phyloP scores from a whole-genome alignment of 2,329 filamentous ascomycete species.

The Apiospora hydei region DNA sequence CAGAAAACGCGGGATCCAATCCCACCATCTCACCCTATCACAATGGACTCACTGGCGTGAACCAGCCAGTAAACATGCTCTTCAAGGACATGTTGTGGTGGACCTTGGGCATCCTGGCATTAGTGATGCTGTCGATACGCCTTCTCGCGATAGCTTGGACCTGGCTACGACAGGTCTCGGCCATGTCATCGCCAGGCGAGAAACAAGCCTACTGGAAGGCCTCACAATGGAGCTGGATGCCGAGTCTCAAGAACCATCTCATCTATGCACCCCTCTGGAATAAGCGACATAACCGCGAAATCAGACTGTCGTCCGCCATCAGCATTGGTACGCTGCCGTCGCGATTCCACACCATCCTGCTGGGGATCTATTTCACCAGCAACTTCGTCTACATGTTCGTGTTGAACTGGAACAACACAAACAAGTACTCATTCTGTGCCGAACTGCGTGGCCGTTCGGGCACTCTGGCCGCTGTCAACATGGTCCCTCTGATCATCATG shows the following conservation, averaged over 20 bases:
- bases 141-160: conserved; percentile 61
- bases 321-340: conserved; percentile 69
- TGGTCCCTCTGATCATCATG: conserved; percentile 89
- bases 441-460: conserved; percentile 88
- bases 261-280: conserved; percentile 69
- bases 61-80: conserved; percentile 63
- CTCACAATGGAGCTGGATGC: conserved; percentile 67
- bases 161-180: conserved; percentile 64
- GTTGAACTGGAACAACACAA: conserved; percentile 64
- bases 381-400: conserved; percentile 69
- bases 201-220: conserved; percentile 67
- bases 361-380: conserved; percentile 64
- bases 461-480: conserved; percentile 84
- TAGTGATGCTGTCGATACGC: conserved; percentile 61
- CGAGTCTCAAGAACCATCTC: conserved; percentile 67
- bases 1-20: conserved; percentile 37
- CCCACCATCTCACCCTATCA: conserved; percentile 63
- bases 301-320: conserved; percentile 64
- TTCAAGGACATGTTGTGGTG: conserved; percentile 67
- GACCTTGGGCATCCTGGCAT: conserved; percentile 63
- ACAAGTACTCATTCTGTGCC: conserved; percentile 72
- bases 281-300: conserved; percentile 73
- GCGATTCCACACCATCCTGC: conserved; percentile 65
- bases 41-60: conserved; percentile 65
- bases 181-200: conserved; percentile 60